Base-by-base conservation (phyloP, 176 grass and related monocot species). In the Eleusine coracana region DNA sequence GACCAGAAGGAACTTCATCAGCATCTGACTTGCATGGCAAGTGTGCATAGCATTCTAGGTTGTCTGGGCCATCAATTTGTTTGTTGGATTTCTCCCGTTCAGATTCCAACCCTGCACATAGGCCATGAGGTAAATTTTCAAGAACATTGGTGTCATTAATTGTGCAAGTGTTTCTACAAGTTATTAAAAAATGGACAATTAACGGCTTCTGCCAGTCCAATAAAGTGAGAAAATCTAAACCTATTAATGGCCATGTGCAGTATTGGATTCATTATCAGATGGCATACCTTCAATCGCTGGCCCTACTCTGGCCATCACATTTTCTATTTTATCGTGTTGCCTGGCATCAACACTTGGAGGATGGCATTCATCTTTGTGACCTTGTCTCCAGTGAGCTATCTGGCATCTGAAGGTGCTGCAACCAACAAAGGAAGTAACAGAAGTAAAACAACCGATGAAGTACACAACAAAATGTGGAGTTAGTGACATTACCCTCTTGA, bases 331-430 rank as follows among this genome's bases (percentile, higher is more conserved):
- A 18, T 44, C 27, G 15, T 50, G 81, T 29, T 66, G 58, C 42
- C 77, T 88, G 69, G 85, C 56, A 86, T 66, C 70, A 75, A 74
- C 29, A 81, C 20, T 64, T 90, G 65, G 51, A 67, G 82, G 88
- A 66, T 74, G 73, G 66, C 96, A 98, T 79, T 91, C 85, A 64
- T 92, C 91, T 86, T 91, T 95, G 85, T 98, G 96, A 61, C 87
- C 96, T 88, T 87, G 85, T 87, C 96, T 93, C 96, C 93, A 96
- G 59, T 98, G 92, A 78, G 78, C 80, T 77, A 93, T 96, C 40
- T 98, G 96, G 61, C 96, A 98, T 73, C 91, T 93, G 38, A 92
- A 71, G 54, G 96, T 88, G 68, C 96, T 96, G 87, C 79, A 88
- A 81, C 20, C 59, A 90, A 82, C 18, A 77, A 83, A 20, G 38